Percentiles rank a stretch among this genome's conserved stretches.
Conservation (phyloP, 306 rosid genomes). For the Gynostemma pentaphyllum region DNA sequence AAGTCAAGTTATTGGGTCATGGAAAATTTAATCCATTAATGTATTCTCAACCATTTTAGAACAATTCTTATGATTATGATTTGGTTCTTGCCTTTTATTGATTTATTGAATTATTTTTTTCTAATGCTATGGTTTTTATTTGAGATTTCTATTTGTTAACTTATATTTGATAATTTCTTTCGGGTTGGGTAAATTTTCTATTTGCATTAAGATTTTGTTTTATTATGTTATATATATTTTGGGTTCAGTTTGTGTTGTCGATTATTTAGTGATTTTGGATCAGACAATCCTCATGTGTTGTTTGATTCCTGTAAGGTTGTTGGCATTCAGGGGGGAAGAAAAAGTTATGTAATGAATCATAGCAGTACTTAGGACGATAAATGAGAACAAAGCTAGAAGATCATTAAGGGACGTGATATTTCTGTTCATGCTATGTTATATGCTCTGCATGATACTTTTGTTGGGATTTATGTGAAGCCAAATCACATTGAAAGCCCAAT, state of each 20-base stretch:
- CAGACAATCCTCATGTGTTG: not conserved
- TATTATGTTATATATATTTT: not conserved
- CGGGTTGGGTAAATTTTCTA: too few relatives aligned
- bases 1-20: too few relatives aligned
- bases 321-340: not conserved
- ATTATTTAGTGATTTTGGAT: not conserved
- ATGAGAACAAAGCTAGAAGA: not conserved
- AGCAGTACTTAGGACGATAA: not conserved
- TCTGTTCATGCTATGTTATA: not conserved
- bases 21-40: too few relatives aligned
- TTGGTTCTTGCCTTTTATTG: slow-evolving; percentile 1
- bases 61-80: not conserved
- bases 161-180: not conserved
- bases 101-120: too few relatives aligned
- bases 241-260: not conserved
- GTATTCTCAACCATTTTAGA: too few relatives aligned
- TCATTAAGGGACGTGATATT: not conserved
- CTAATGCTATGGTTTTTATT: not conserved
- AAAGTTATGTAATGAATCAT: not conserved
- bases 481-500: too few relatives aligned
- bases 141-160: not conserved
- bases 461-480: too few relatives aligned
- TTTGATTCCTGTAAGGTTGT: too few relatives aligned
- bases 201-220: not conserved
- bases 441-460: not conserved